Evolutionary conservation across 306 rosid genomes (phyloP).

Genomic region (Casuarina equisetifolia): DNA sequence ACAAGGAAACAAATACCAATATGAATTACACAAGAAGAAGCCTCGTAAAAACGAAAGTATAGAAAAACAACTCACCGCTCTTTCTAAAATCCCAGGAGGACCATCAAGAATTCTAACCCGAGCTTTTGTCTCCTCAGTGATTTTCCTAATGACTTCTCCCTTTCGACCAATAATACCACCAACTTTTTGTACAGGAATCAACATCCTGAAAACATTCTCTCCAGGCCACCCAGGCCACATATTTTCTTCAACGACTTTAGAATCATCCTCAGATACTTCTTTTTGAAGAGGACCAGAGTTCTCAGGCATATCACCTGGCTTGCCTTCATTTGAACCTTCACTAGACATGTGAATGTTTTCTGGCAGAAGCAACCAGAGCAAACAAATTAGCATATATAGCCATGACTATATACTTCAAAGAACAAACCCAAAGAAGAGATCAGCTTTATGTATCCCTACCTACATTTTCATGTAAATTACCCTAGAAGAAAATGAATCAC

Average conservation of each 20-base stretch:
- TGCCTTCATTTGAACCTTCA: constrained; percentile 45
- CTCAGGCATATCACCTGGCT: constrained; percentile 40
- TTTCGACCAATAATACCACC: constrained; percentile 98
- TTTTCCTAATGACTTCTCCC: constrained; percentile 91
- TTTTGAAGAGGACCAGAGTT: constrained; percentile 36
- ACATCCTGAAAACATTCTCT: constrained; percentile 92
- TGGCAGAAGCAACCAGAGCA: constrained; percentile 10
- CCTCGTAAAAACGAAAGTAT: not conserved
- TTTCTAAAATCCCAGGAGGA: constrained; percentile 90
- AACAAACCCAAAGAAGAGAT: not conserved
- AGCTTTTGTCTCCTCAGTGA: constrained; percentile 94
- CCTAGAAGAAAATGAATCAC: not conserved
- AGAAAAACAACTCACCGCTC: constrained; percentile 79
- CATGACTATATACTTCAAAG: not conserved
- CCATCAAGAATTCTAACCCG: constrained; percentile 93
- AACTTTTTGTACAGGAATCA: constrained; percentile 89
- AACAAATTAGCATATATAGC: constrained; percentile 19
- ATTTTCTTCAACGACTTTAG: constrained; percentile 53
- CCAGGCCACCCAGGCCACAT: constrained; percentile 99
- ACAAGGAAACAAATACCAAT: not conserved
- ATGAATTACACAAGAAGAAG: not conserved
- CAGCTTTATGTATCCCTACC: not conserved
- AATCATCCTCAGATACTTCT: constrained; percentile 36
- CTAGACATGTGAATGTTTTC: constrained; percentile 35
- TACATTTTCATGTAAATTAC: not conserved